Percentiles rank a stretch among this genome's conserved stretches.
Evolutionary conservation across 2,329 filamentous ascomycete species (phyloP).

Genomic region (Epichloe baconii): DNA sequence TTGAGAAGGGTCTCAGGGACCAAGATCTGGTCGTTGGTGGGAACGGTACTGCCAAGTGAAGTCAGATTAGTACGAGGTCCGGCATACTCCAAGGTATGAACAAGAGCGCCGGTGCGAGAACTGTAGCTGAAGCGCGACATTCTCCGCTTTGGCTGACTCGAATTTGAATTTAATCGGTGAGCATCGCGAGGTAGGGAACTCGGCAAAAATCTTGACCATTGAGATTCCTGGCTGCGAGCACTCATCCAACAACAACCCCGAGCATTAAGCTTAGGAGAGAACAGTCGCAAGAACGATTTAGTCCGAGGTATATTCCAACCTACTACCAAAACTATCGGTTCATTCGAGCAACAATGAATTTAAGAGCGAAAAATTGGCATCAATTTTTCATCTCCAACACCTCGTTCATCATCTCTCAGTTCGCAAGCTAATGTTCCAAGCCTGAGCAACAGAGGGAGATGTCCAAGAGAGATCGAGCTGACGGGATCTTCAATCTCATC

Average conservation of each 20-base stretch:
- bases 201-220: background rate
- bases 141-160: constrained; percentile 82
- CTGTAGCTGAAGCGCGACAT: constrained; percentile 84
- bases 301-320: constrained; percentile 15
- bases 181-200: constrained; percentile 16
- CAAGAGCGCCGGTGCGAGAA: constrained; percentile 77
- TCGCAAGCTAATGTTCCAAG: constrained; percentile 32
- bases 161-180: constrained; percentile 72
- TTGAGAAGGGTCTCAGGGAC: constrained; percentile 99
- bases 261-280: constrained; percentile 28
- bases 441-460: constrained; percentile 43
- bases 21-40: constrained; percentile 88
- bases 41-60: constrained; percentile 56
- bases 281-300: constrained; percentile 17
- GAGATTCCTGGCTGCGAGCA: background rate
- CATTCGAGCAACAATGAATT: constrained; percentile 53
- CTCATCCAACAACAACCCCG: constrained; percentile 71
- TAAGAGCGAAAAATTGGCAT: constrained; percentile 50
- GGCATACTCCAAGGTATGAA: constrained; percentile 46
- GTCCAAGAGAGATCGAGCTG: constrained; percentile 68
- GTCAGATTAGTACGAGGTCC: constrained; percentile 72
- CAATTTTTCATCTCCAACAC: constrained; percentile 65
- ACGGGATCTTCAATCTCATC: constrained; percentile 26
- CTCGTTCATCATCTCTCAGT: constrained; percentile 50
- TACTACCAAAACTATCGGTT: constrained; percentile 1